A percentile compares a stretch with the other conserved stretches of the same genome.
phyloP scores from a whole-genome alignment of 768 basidiomycete genomes.

The Hygrophorus pudorinus region DNA sequence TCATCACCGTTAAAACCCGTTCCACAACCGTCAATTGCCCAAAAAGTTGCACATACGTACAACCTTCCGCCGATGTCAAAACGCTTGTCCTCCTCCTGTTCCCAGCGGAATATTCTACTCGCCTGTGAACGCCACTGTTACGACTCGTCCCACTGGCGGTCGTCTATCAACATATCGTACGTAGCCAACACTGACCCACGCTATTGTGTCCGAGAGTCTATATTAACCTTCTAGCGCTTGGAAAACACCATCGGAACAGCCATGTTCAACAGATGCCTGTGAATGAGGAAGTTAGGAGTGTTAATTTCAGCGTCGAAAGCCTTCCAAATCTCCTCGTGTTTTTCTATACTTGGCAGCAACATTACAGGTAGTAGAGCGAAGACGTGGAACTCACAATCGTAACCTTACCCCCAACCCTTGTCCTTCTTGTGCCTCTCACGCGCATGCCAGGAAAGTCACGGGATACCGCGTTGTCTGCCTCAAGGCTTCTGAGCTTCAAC shows the following conservation, averaged over 20 bases:
- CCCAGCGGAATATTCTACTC: not conserved
- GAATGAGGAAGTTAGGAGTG: no score
- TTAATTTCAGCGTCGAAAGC: no score
- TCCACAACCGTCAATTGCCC: not conserved
- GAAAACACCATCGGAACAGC: not conserved
- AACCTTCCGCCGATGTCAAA: not conserved
- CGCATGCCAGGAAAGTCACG: not conserved
- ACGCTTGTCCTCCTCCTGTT: not conserved
- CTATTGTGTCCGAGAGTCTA: not conserved
- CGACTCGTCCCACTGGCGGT: no score
- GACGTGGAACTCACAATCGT: not conserved
- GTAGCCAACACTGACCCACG: no score
- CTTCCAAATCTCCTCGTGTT: no score
- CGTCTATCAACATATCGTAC: no score
- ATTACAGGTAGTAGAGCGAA: no score
- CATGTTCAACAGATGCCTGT: no score
- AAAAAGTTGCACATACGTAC: not conserved
- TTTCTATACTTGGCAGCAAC: no score
- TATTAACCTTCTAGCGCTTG: not conserved
- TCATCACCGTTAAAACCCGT: not conserved
- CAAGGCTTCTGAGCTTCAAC: slow-evolving; percentile 5
- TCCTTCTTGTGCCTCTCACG: not conserved
- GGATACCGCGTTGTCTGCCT: not conserved
- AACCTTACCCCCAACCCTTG: not conserved
- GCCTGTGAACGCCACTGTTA: no score